Evolutionary conservation across 2,329 filamentous ascomycete species (phyloP).

Genomic region (Catunica adiposa): DNA sequence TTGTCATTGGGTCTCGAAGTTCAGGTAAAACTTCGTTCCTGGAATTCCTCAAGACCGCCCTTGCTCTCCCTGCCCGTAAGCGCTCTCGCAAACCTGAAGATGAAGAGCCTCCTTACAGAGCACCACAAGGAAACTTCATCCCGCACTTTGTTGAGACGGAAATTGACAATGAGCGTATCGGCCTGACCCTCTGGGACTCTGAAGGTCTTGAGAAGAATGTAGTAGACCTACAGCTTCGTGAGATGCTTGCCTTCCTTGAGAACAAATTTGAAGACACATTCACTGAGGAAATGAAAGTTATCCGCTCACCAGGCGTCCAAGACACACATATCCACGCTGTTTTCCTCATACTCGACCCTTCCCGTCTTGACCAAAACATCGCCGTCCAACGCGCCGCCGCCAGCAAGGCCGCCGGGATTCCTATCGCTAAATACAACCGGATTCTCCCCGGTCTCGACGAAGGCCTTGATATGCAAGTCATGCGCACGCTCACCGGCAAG

Average conservation of each 20-base stretch:
- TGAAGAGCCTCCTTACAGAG: conserved; percentile 39
- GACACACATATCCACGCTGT: conserved; percentile 97
- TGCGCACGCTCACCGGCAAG: conserved; percentile 77
- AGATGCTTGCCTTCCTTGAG: conserved; percentile 84
- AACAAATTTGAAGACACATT: conserved; percentile 98
- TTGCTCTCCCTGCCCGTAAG: conserved; percentile 71
- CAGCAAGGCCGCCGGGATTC: conserved; percentile 22
- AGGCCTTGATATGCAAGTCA: conserved; percentile 75
- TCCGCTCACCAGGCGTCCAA: conserved; percentile 78
- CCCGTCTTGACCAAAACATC: conserved; percentile 69
- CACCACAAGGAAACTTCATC: conserved; percentile 54
- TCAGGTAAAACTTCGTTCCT: conserved; percentile 94
- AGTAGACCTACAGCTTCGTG: conserved; percentile 81
- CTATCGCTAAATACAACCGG: conserved; percentile 20
- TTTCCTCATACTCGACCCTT: conserved; percentile 79
- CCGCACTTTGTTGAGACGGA: conserved; percentile 88
- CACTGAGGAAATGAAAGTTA: conserved; percentile 90
- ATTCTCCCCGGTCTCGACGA: conserved; percentile 61
- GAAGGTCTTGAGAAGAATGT: conserved; percentile 88
- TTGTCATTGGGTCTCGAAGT: conserved; percentile 74
- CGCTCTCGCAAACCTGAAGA: conserved; percentile 39
- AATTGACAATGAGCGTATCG: conserved; percentile 79
- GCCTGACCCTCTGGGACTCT: conserved; percentile 91
- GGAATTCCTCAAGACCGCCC: conserved; percentile 77
- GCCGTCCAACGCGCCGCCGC: conserved; percentile 43